Evolutionary conservation across 345 rosid genomes (phyloP).

Genomic region (Dipteronia dyeriana): DNA sequence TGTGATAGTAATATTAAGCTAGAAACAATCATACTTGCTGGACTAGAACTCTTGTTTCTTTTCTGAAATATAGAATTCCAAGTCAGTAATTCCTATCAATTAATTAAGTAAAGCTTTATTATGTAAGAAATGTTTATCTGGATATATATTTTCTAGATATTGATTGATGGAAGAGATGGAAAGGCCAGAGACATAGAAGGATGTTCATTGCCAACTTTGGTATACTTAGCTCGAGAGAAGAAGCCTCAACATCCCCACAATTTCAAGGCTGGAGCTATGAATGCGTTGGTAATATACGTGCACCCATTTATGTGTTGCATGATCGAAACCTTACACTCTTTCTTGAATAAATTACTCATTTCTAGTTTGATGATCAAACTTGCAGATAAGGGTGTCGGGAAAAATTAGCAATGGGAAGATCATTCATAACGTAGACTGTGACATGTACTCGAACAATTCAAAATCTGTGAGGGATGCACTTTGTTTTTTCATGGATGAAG

Average conservation of each 20-base stretch:
- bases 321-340: too few relatives aligned
- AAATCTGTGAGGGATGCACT: conserved; percentile 56
- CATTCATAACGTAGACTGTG: conserved; percentile 74
- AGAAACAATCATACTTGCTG: not conserved
- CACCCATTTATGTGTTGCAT: too few relatives aligned
- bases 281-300: conserved; percentile 56
- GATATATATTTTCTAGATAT: conserved; percentile 38
- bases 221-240: conserved; percentile 82
- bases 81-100: too few relatives aligned
- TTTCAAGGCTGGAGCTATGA: conserved; percentile 91
- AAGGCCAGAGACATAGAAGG: conserved; percentile 35
- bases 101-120: too few relatives aligned
- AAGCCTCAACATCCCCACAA: conserved; percentile 64
- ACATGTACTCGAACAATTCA: conserved; percentile 75
- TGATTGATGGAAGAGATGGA: conserved; percentile 53
- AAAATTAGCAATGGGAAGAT: conserved; percentile 55
- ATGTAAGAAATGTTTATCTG: too few relatives aligned
- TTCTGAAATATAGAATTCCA: too few relatives aligned
- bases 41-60: not conserved
- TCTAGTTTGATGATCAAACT: too few relatives aligned
- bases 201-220: conserved; percentile 54
- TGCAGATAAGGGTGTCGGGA: conserved; percentile 71
- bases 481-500: conserved; percentile 85
- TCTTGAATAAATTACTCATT: too few relatives aligned
- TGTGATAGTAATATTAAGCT: not conserved